Evolutionary conservation across 2,329 filamentous ascomycete genomes (phyloP), one percentile per base, ranked within the genome.

Genomic region (Parafenestella ontariensis): DNA sequence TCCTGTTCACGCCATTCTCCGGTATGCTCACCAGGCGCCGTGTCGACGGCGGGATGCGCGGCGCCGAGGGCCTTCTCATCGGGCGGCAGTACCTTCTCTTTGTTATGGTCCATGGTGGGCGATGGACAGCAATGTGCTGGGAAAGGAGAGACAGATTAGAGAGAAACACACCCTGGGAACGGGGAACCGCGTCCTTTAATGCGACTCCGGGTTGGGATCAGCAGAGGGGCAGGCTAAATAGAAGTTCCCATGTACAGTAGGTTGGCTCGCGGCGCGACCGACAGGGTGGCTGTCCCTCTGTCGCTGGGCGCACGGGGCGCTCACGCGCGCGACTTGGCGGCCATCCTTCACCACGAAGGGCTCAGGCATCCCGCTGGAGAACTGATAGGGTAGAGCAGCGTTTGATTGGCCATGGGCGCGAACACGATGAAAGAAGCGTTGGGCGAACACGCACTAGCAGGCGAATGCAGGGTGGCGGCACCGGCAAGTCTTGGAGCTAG

Each of bases 1-100:
- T 73, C 70, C 48, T 62, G 48, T 0, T 70, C 61, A 42, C 71
- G 69, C 70, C 69, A 73, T 45, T 72, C 61, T 29, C 52, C 57
- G 18, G 24, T 45, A 20, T 61, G 34, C 9, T 56, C 64, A 13
- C 52, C 50, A 28, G 11, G 37, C 20, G 48, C 37, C 23, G 54
- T 54, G 43, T 58, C 59, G 50, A 61, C 51, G 46, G 59, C 54
- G 5, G 56, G 59, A 3, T 63, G 56, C 37, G 61, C 24, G 17
- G 46, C 46, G 47, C 24, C 61, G n/a, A n/a, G n/a, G 29, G 54
- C 56, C 70, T 73, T 73, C 61, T 73, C 70, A 52, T 71, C 65
- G 28, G 54, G 48, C 13, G 60, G 57, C 26, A 57, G 57, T 41
- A 53, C 58, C 54, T 70, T 71, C 49, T 68, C 63, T n/a, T n/a